Evolutionary conservation across 1,284 basidiomycete genomes (phyloP).

Genomic region (Coniferiporia weirii): DNA sequence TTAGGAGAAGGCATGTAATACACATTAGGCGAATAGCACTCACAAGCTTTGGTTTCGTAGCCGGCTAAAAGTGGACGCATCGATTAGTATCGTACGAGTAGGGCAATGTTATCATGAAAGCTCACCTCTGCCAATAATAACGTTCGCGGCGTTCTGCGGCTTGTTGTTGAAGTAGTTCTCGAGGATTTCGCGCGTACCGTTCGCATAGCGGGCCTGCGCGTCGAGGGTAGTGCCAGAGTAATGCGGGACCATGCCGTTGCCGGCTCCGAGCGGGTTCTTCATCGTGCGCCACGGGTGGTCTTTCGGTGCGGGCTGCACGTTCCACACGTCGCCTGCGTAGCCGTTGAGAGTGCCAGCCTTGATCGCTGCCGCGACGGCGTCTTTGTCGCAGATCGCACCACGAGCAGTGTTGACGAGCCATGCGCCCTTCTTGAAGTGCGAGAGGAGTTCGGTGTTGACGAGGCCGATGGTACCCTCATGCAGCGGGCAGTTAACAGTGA

Average conservation of each 20-base stretch:
- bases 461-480: slow-evolving; percentile 84
- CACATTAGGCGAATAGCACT: slow-evolving; percentile 25
- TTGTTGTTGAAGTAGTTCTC: slow-evolving; percentile 68
- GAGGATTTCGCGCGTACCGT: slow-evolving; percentile 77
- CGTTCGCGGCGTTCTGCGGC: slow-evolving; percentile 71
- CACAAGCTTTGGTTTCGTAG: slow-evolving; percentile 64
- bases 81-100: neutral
- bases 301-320: slow-evolving; percentile 79
- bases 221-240: slow-evolving; percentile 90
- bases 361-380: slow-evolving; percentile 76
- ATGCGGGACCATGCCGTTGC: slow-evolving; percentile 85
- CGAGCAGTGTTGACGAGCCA: slow-evolving; percentile 94
- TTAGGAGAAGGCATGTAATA: neutral
- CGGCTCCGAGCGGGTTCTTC: slow-evolving; percentile 76
- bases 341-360: slow-evolving; percentile 72
- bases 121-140: slow-evolving; percentile 69
- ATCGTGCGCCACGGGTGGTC: slow-evolving; percentile 85
- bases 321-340: slow-evolving; percentile 70
- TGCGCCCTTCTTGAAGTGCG: slow-evolving; percentile 88
- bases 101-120: slow-evolving; percentile 18
- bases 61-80: slow-evolving; percentile 29
- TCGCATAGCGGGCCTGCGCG: slow-evolving; percentile 86
- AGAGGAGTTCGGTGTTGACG: slow-evolving; percentile 78
- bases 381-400: slow-evolving; percentile 86
- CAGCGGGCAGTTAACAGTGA: slow-evolving; percentile 88